Base-by-base conservation (phyloP, 148 eudicot species). In the Diospyros lotus region DNA sequence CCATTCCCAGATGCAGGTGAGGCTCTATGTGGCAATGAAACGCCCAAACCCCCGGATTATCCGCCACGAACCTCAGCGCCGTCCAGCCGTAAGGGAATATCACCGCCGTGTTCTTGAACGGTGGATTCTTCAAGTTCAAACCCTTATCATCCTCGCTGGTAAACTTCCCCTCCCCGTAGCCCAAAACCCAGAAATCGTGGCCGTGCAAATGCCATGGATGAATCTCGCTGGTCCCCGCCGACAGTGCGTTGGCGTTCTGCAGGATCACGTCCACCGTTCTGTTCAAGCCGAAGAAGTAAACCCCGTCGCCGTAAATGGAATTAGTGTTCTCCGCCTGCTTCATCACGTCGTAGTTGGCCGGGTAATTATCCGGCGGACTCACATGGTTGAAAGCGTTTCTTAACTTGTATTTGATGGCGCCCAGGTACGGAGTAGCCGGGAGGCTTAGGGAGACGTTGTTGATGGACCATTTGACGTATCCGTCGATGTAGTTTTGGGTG, bases 121-220 rank as follows among this genome's bases (percentile, higher is more conserved):
- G 97, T 0, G 97, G 98, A 66, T 94, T 91, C 72, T 80, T 82
- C 75, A 89, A 72, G 67, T 94, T 94, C 13, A 90, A 81, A 52
- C 53, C 82, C n/a, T 41, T 71, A 74, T 84, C 92, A 5, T 91
- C 87, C 5, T 73, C 67, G 67, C 28, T 28, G 28, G 28, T 28
- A 28, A 91, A 93, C 76, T 64, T 84, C 5, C 97, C 95, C 59
- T 91, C 98, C 52, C 98, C 98, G 43, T 93, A 93, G 1, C 93
- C 98, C 78, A 91, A 81, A 12, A 93, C 93, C 98, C 98, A 93
- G 64, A 93, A 93, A 66, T 93, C 93, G 74, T 93, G 98, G 12
- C 98, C 98, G 39, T 93, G 98, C 66, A 93, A 73, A 60, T 93
- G 98, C 98, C 98, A 93, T 0, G 98, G 98, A 68, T 93, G 98